These are phyloP conservation scores for Violaceomyces palustris DNA, from an alignment of 1,284 basidiomycete species.

Conservation along the genomic window DNA sequence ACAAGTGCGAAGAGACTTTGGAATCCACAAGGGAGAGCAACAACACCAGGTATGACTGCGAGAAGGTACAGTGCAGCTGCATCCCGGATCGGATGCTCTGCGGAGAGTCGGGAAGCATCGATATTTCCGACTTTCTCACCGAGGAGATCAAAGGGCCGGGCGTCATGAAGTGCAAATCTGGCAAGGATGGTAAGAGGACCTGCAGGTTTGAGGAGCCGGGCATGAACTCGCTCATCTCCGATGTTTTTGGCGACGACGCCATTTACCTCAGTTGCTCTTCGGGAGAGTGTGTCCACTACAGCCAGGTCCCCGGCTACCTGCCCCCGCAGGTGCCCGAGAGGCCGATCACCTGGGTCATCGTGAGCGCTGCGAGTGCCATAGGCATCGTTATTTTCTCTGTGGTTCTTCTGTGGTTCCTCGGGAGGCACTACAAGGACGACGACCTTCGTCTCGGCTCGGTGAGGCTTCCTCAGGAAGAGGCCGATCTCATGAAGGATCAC, in stretches of 20 bases:
- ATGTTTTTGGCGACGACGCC: constrained; percentile 84
- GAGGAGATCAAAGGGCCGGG: constrained; percentile 89
- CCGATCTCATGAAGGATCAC: constrained; percentile 82
- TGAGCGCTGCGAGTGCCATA: constrained; percentile 74
- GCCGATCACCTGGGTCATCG: constrained; percentile 64
- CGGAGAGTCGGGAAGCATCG: constrained; percentile 92
- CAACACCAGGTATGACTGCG: constrained; percentile 57
- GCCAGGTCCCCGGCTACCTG: constrained; percentile 74
- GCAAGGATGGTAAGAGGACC: constrained; percentile 47
- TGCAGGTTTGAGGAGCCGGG: constrained; percentile 91
- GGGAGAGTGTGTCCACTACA: constrained; percentile 89
- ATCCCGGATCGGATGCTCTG: constrained; percentile 89
- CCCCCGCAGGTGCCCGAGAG: constrained; percentile 16
- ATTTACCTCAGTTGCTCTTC: constrained; percentile 82
- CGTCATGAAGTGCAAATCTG: constrained; percentile 71
- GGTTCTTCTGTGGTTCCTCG: constrained; percentile 50
- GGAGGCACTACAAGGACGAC: constrained; percentile 33
- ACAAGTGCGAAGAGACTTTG: constrained; percentile 60
- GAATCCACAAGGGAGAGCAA: constrained; percentile 11
- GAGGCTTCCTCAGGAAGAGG: constrained; percentile 62
- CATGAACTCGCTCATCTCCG: constrained; percentile 89
- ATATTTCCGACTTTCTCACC: constrained; percentile 86
- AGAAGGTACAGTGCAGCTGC: constrained; percentile 77
- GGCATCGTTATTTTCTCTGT: constrained; percentile 58
- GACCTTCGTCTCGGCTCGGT: constrained; percentile 19